Conservation (phyloP, 192 early-diverging fungal genomes). For the Mortierella alpina region DNA sequence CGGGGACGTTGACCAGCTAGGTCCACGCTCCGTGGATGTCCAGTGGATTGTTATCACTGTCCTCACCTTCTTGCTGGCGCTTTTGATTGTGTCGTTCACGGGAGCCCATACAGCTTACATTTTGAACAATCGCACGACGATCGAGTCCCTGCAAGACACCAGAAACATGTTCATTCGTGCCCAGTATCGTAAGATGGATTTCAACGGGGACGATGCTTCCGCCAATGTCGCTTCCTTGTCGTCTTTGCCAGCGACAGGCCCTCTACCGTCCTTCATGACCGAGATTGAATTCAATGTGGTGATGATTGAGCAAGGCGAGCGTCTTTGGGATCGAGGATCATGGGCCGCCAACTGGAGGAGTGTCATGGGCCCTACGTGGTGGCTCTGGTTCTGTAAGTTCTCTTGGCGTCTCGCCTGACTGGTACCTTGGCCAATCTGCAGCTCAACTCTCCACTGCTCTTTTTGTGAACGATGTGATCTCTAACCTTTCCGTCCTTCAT, state of each 20-base stretch:
- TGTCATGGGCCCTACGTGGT: slow-evolving; percentile 59
- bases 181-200: slow-evolving; percentile 38
- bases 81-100: slow-evolving; percentile 63
- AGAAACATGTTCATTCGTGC: slow-evolving; percentile 35
- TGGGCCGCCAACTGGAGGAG: slow-evolving; percentile 57
- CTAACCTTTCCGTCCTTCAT: neutral
- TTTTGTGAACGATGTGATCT: neutral
- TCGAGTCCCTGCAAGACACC: slow-evolving; percentile 53
- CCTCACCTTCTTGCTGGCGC: slow-evolving; percentile 55
- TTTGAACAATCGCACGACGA: slow-evolving; percentile 64
- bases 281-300: slow-evolving; percentile 49
- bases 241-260: neutral
- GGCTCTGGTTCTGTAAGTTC: slow-evolving; percentile 62
- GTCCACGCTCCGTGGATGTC: slow-evolving; percentile 29
- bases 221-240: slow-evolving; percentile 1
- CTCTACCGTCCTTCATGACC: slow-evolving; percentile 22
- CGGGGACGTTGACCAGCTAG: neutral
- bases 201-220: neutral
- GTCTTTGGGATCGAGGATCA: slow-evolving; percentile 56
- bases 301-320: slow-evolving; percentile 50
- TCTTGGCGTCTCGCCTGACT: neutral
- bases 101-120: slow-evolving; percentile 61
- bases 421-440: neutral
- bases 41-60: slow-evolving; percentile 57
- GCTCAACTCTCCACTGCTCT: neutral